Percentiles rank a stretch among this genome's conserved stretches.
phyloP scores from a whole-genome alignment of 805 yeast species.

The Jamesozyma hellenica region DNA sequence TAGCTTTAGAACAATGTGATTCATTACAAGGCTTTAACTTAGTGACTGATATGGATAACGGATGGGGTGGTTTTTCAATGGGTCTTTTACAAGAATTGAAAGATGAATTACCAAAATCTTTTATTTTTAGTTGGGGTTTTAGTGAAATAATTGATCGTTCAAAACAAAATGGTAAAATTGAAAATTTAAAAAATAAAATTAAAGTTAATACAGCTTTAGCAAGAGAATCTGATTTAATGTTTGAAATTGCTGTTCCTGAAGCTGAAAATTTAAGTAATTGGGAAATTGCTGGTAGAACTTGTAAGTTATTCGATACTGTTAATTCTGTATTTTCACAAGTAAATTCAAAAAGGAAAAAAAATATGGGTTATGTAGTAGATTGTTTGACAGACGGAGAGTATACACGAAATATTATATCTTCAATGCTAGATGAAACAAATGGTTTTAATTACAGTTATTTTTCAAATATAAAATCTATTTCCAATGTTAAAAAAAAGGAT shows the following conservation, averaged over 20 bases:
- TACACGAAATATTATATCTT: conserved; percentile 18
- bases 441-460: conserved; percentile 16
- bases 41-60: conserved; percentile 59
- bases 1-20: conserved; percentile 67
- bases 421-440: conserved; percentile 8
- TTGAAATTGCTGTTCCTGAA: conserved; percentile 39
- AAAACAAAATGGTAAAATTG: conserved; percentile 8
- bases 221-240: conserved; percentile 40
- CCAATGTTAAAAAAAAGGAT: conserved; percentile 1
- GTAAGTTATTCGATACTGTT: conserved; percentile 19
- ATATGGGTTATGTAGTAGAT: conserved; percentile 16
- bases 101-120: conserved; percentile 55
- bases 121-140: conserved; percentile 40
- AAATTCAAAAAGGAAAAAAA: conserved; percentile 8
- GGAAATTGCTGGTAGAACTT: conserved; percentile 21
- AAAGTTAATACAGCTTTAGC: conserved; percentile 38
- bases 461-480: conserved; percentile 7
- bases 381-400: conserved; percentile 17
- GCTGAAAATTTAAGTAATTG: conserved; percentile 18
- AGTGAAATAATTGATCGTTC: conserved; percentile 17
- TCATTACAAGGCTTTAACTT: conserved; percentile 59
- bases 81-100: conserved; percentile 42
- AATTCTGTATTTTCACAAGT: conserved; percentile 15
- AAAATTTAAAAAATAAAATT: conserved; percentile 32
- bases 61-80: conserved; percentile 74